phyloP scores from a whole-genome alignment of 2,329 filamentous ascomycete genomes.

The Eutypella sp. region DNA sequence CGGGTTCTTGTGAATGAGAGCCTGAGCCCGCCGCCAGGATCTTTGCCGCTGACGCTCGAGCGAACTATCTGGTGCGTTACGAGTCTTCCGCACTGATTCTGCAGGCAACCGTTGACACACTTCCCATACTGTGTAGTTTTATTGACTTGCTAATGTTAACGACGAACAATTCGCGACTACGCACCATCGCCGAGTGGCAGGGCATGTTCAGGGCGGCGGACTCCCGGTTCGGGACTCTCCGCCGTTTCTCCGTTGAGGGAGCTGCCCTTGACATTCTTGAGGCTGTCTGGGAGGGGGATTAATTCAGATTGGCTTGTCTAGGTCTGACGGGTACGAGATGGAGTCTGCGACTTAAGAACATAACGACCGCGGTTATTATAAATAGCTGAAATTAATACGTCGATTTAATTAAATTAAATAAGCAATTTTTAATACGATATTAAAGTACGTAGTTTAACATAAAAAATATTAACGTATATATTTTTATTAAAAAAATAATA shows the following conservation, averaged over 20 bases:
- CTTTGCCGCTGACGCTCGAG: too few species aligned
- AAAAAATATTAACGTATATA: too few species aligned
- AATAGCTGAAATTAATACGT: too few species aligned
- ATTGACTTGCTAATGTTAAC: slow-evolving; percentile 2
- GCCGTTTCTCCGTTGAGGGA: not conserved
- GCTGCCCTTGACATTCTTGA: slow-evolving; percentile 4
- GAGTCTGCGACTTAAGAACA: not conserved
- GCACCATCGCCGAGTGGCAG: slow-evolving; percentile 5
- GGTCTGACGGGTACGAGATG: not conserved
- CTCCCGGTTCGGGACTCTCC: slow-evolving; percentile 4
- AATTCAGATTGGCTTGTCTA: not conserved
- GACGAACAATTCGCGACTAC: slow-evolving; percentile 4
- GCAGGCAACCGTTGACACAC: too few species aligned
- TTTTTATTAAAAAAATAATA: too few species aligned
- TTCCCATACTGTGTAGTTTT: not conserved
- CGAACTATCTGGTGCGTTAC: too few species aligned
- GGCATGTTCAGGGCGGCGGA: slow-evolving; percentile 3
- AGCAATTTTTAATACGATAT: too few species aligned
- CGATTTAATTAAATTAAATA: too few species aligned
- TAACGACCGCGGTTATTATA: not conserved
- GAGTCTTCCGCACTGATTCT: too few species aligned
- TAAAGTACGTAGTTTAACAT: too few species aligned
- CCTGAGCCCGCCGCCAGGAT: too few species aligned
- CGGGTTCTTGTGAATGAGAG: too few species aligned
- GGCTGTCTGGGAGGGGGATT: not conserved